Conservation (phyloP, 176 grass and related monocot species). For the Raddia distichophylla region DNA sequence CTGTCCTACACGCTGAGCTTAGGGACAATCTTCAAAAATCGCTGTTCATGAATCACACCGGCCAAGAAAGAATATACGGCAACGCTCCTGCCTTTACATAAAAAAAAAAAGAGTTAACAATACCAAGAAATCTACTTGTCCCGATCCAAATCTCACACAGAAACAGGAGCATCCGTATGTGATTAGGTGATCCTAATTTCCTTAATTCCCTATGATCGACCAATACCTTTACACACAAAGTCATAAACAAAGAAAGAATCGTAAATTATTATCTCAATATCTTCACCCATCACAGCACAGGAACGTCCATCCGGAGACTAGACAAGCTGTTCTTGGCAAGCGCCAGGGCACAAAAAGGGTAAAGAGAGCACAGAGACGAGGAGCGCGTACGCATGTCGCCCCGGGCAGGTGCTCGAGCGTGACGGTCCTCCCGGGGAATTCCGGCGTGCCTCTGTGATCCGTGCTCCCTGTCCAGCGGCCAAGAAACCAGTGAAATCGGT, state of each 20-base stretch:
- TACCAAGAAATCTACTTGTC: not conserved
- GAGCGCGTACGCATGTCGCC: slow-evolving; percentile 64
- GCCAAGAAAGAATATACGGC: too few relatives aligned
- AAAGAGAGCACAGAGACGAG: not conserved
- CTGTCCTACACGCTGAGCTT: not conserved
- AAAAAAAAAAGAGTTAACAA: too few relatives aligned
- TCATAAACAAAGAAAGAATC: not conserved
- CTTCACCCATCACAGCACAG: not conserved
- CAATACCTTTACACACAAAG: not conserved
- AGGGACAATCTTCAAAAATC: not conserved
- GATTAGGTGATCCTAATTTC: not conserved
- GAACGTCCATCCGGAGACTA: not conserved
- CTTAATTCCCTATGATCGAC: not conserved
- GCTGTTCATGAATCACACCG: not conserved
- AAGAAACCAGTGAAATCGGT: not conserved
- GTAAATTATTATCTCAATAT: not conserved
- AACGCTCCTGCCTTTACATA: too few relatives aligned
- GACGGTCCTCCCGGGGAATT: slow-evolving; percentile 88
- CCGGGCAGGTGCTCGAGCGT: slow-evolving; percentile 66
- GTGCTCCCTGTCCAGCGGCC: slow-evolving; percentile 62
- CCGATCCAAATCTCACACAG: not conserved
- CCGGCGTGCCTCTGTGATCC: slow-evolving; percentile 84
- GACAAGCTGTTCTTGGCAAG: not conserved
- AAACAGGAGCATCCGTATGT: not conserved
- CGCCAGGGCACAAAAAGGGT: not conserved